Base-by-base conservation (phyloP, 208 protist genomes). In the Phytomonas francai region DNA sequence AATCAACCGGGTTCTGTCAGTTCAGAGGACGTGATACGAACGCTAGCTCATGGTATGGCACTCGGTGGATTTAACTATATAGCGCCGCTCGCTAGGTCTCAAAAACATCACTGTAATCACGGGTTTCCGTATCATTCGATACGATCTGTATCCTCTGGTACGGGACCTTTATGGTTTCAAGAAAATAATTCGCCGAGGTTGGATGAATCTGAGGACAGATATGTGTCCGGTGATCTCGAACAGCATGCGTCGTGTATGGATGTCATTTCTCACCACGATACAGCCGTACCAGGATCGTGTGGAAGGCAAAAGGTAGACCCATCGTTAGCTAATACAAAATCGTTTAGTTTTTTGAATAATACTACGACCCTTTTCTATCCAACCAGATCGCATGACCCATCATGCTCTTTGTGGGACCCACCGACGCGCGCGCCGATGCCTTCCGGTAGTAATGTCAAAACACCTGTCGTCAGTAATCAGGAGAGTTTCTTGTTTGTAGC, bases 11-110 rank as follows among this genome's bases (percentile, higher is more conserved):
- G 58, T 22, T 62, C 58, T 19, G 14, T 42, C 30, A 39, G 65
- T 16, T 71, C 65, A 2, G 67, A 80, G 54, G 64, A 65, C 25
- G 51, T 76, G 27, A 51, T 75, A 54, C 76, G 73, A 57, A 80
- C 76, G 5, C 58, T 80, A 32, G 42, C 61, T 19, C 76, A 76
- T 59, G 76, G 76, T 25, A 75, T 80, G 76, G 76, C 76, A 6
- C 70, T 80, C 16, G 63, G 70, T 0, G 76, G 71, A 3, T 62
- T 62, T 62, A 39, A 62, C 12, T 39, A 42, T 33, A 49, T 49
- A 3, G 39, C 39, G 14, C 39, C 39, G 2, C 39, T 49, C 9
- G 12, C 39, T 49, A 49, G 39, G 16, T 49, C 39, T 22, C 39
- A 49, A 49, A 49, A 49, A 49, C 39, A 49, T 49, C 16, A 49